phyloP scores from a whole-genome alignment of 2,329 filamentous ascomycete species.

The Thielaviopsis musarum region DNA sequence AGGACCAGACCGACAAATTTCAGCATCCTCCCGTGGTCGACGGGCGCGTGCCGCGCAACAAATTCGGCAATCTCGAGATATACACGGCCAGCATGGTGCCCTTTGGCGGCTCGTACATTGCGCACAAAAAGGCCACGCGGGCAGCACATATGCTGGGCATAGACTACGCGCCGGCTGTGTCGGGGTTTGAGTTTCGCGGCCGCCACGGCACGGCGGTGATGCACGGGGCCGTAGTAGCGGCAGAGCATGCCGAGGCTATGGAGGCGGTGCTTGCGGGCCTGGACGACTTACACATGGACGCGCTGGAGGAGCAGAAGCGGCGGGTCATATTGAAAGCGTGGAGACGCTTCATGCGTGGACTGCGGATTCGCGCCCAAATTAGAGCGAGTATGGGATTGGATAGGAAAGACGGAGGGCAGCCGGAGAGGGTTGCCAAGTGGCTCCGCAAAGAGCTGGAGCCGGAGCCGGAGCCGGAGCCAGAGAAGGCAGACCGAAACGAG shows the following conservation, averaged over 20 bases:
- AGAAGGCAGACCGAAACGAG: too few species aligned
- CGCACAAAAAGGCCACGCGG: conserved; percentile 39
- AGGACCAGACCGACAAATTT: conserved; percentile 56
- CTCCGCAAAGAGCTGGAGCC: too few species aligned
- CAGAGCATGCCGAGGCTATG: conserved; percentile 55
- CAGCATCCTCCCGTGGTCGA: conserved; percentile 56
- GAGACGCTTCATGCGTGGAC: conserved; percentile 53
- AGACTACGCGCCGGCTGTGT: conserved; percentile 80
- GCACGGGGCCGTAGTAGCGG: conserved; percentile 59
- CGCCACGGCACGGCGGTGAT: conserved; percentile 73
- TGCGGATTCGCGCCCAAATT: conserved; percentile 61
- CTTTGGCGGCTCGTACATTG: conserved; percentile 57
- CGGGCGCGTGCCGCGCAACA: conserved; percentile 72
- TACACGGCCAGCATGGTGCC: conserved; percentile 91
- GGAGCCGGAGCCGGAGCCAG: too few species aligned
- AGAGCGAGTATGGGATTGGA: conserved; percentile 13
- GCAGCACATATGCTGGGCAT: conserved; percentile 63
- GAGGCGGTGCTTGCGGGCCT: conserved; percentile 51
- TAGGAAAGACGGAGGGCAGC: neutral
- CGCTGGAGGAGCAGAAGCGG: conserved; percentile 54
- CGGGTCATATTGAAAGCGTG: conserved; percentile 52
- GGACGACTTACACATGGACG: conserved; percentile 44
- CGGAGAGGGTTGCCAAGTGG: too few species aligned
- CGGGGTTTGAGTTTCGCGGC: conserved; percentile 76
- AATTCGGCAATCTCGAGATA: conserved; percentile 84